phyloP scores from a whole-genome alignment of 2,329 filamentous ascomycete species.

The Xylariaceae sp. region DNA sequence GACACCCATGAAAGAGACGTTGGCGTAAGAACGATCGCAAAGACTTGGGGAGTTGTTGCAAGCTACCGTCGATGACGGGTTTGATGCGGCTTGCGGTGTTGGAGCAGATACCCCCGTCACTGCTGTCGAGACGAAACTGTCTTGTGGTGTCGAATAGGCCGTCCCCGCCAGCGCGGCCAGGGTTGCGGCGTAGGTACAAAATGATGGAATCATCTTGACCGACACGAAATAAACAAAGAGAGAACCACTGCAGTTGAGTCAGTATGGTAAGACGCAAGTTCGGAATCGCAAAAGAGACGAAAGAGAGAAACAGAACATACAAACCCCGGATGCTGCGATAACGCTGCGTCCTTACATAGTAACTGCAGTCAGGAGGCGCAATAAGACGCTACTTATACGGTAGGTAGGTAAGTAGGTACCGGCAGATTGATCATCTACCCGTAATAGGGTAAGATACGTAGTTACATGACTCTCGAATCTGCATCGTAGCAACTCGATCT shows the following conservation, averaged over 20 bases:
- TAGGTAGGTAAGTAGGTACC: too few relatives aligned
- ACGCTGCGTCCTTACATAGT: not conserved
- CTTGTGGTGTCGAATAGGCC: slow-evolving; percentile 16
- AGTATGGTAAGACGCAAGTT: not conserved
- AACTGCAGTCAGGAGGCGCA: not conserved
- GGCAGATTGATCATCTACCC: too few relatives aligned
- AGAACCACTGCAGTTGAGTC: too few relatives aligned
- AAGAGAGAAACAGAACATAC: not conserved
- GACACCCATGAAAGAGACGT: slow-evolving; percentile 73
- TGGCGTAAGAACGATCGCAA: slow-evolving; percentile 67
- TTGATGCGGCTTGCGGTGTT: slow-evolving; percentile 14
- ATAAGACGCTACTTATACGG: not conserved
- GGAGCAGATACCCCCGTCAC: not conserved
- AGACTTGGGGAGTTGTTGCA: slow-evolving; percentile 81
- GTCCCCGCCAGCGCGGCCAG: slow-evolving; percentile 13
- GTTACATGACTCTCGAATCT: not conserved
- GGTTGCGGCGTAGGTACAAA: slow-evolving; percentile 7
- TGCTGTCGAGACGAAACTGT: not conserved
- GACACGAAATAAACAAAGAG: not conserved
- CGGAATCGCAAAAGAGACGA: not conserved
- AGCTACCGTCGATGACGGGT: slow-evolving; percentile 38
- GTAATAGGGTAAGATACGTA: too few relatives aligned
- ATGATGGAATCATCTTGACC: slow-evolving; percentile 11
- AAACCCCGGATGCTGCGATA: not conserved
- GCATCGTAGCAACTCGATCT: not conserved